Base-by-base conservation (phyloP, 2,329 filamentous ascomycete species). In the Ophiosphaerella korrae region DNA sequence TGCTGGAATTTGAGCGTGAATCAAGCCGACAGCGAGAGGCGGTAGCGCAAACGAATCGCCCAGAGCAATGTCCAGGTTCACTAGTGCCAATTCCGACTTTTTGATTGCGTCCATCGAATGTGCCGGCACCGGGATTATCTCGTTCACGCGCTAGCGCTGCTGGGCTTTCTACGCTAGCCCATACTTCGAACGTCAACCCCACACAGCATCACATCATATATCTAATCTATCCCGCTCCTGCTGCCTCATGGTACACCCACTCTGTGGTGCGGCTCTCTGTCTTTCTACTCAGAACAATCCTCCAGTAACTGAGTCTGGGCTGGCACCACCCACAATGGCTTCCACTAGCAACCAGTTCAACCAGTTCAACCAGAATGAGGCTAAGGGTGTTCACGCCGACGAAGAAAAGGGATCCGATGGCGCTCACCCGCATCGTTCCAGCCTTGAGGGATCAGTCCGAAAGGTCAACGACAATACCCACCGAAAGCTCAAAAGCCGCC, bases 401-500 rank as follows among this genome's bases (percentile, higher is more conserved):
- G 52, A 63, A 38, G 69, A 74, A 41, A 73, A 73, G 53, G 56
- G 57, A 21, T 62, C 60, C 45, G 52, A 63, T 40, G 51, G 51
- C 37, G 62, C 40, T 11, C 39, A 60, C 23, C 53, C 52, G 46
- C 67, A 66, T 37, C 67, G 63, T 41, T 54, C 55, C 11, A 68
- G 67, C 26, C 50, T 55, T 7, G 57, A 61, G 31, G 56, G 55
- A 13, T 71, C 67, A 13, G 57, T 74, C 7, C 66, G 64, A 49
- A 48, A 55, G n/a, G 60, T 69, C 11, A 60, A 65, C 53, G 73
- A 76, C 50, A 61, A 70, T 11, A 79, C 77, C 7, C 75, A 78
- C 48, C 68, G 77, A 32, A 78, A 73, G 58, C 67, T 79, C 45
- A 75, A 75, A 57, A 74, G 76, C 44, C 69, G 77, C 40, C 77